Evolutionary conservation across 129 eudicot species (phyloP), one percentile per base, ranked within the genome.

Genomic region (sunflower (Helianthus annuus)): DNA sequence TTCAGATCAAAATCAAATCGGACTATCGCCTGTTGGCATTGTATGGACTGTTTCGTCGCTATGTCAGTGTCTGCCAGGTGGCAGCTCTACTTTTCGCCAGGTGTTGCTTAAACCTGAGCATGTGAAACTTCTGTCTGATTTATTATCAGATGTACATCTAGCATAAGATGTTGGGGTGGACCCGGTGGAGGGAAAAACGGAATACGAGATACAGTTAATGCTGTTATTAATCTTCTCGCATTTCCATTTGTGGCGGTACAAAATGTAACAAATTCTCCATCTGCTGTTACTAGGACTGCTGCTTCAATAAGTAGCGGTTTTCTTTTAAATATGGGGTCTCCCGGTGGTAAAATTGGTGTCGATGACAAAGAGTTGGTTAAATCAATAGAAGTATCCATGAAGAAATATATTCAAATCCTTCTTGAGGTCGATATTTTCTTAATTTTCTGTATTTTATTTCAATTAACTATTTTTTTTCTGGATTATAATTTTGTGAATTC

Each of bases 221-320:
- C 88, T 6, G 95, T 88, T 27, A 77, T 95, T 73, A 92, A 95
- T 67, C 93, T 95, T 56, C 80, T 95, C 69, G 99, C 99, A 15
- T 95, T 86, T 73, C 99, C 99, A 48, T 91, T 90, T 76, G 99
- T 95, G 70, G 99, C 96, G 10, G 86, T 85, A 63, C 97, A 91
- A 76, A 83, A 62, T 78, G 84, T 78, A 46, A 84, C 96, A 36
- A 85, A 83, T 78, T 72, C 83, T 81, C 89, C 86, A n/a, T 73
- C 97, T 72, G 87, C 85, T 69, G 96, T 91, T 72, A 87, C 98
- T 73, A 88, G 95, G 34, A 85, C 98, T 53, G 90, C 89, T 69
- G 96, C 97, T 81, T 94, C 99, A 7, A 91, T 90, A 39, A 95
- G 82, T 71, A 85, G 88, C 53, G 99, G 99, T 53, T 83, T 81